Evolutionary conservation across 257 asterid genomes (phyloP).

Genomic region (Solanum ossicruentum): DNA sequence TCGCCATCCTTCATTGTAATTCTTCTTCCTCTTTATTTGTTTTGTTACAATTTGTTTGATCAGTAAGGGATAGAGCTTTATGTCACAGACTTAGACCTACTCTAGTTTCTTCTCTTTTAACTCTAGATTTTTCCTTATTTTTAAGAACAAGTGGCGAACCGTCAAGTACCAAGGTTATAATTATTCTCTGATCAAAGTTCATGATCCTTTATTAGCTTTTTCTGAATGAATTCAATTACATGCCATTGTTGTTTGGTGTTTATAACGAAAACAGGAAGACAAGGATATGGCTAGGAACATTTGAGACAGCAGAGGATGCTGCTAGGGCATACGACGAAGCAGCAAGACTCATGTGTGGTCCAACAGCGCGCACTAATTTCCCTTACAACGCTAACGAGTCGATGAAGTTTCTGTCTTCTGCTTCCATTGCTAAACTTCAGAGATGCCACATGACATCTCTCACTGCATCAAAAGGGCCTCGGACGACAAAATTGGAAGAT

Average conservation of each 20-base stretch:
- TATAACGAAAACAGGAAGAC: conserved; percentile 35
- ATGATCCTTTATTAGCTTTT: neutral
- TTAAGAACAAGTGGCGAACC: too few relatives aligned
- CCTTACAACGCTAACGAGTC: conserved; percentile 23
- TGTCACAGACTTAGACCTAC: too few relatives aligned
- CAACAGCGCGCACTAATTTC: conserved; percentile 55
- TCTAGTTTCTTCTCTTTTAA: too few relatives aligned
- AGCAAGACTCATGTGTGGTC: conserved; percentile 59
- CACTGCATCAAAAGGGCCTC: conserved; percentile 20
- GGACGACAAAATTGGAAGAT: neutral
- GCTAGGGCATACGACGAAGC: conserved; percentile 82
- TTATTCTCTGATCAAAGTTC: too few relatives aligned
- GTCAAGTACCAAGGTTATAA: too few relatives aligned
- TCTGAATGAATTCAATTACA: neutral
- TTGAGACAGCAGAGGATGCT: conserved; percentile 72
- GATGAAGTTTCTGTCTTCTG: conserved; percentile 34
- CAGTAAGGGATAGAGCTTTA: neutral
- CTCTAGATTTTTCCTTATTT: too few relatives aligned
- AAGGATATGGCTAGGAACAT: conserved; percentile 72
- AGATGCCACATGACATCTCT: conserved; percentile 53
- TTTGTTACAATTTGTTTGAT: neutral
- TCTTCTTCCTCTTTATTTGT: neutral
- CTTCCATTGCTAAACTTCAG: conserved; percentile 49
- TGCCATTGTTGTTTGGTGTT: neutral
- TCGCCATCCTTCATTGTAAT: conserved; percentile 68